phyloP scores from a whole-genome alignment of 148 eudicot species.

The Cornus controversa region DNA sequence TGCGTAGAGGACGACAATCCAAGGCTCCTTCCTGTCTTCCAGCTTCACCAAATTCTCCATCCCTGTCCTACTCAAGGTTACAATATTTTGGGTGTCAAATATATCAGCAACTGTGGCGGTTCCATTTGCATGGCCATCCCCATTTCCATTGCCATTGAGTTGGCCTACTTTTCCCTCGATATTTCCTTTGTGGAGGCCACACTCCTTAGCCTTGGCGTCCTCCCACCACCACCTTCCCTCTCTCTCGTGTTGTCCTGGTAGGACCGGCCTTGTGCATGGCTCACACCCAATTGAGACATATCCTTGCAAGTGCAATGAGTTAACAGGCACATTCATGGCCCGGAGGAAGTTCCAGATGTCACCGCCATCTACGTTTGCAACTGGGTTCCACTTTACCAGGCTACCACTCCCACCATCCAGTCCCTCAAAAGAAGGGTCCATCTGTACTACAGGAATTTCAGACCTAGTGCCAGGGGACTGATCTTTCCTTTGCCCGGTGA shows the following conservation, averaged over 20 bases:
- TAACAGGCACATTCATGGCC: constrained; percentile 83
- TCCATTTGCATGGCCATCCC: constrained; percentile 42
- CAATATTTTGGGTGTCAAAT: constrained; percentile 51
- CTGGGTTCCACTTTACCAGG: constrained; percentile 93
- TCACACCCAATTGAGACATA: constrained; percentile 87
- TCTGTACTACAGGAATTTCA: constrained; percentile 83
- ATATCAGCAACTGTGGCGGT: constrained; percentile 48
- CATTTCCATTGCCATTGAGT: constrained; percentile 37
- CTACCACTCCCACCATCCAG: constrained; percentile 80
- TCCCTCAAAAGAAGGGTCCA: constrained; percentile 84
- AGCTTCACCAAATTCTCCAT: constrained; percentile 72
- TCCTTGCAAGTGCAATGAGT: constrained; percentile 80
- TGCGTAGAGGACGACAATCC: constrained; percentile 85
- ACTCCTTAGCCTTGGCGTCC: constrained; percentile 95
- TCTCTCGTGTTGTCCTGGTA: constrained; percentile 93
- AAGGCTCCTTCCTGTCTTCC: constrained; percentile 66
- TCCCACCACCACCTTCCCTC: constrained; percentile 99
- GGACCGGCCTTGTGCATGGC: constrained; percentile 87
- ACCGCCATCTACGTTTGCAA: constrained; percentile 67
- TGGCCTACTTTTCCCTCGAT: constrained; percentile 45
- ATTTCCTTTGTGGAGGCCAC: constrained; percentile 95
- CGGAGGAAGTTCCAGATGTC: constrained; percentile 83
- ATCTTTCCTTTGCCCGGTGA: constrained; percentile 89
- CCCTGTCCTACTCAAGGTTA: constrained; percentile 62
- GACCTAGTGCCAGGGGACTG: constrained; percentile 96